Evolutionary conservation across 495 filamentous ascomycete species (phyloP).

Genomic region (Daldinia decipiens): DNA sequence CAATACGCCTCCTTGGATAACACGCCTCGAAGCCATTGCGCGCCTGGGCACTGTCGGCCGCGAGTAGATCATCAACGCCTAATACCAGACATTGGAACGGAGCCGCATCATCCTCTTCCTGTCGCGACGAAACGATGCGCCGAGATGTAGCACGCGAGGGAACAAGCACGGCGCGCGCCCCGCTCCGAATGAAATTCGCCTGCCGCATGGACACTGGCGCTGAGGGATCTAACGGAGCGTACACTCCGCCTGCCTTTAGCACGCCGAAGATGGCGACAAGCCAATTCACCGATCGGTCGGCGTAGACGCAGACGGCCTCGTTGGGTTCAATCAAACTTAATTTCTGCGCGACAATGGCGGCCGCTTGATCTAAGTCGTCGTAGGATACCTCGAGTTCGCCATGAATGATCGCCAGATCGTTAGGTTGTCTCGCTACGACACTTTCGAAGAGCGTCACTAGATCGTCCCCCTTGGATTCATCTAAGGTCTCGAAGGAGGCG

Average conservation of each 20-base stretch:
- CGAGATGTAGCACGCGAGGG: conserved; percentile 33
- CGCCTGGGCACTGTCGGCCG: background rate
- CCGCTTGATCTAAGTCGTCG: background rate
- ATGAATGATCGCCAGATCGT: background rate
- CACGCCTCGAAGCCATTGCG: background rate
- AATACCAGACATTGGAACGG: background rate
- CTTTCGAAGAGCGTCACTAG: conserved; percentile 4
- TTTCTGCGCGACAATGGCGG: background rate
- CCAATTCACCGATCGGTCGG: background rate
- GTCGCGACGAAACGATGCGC: background rate
- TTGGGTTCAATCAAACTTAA: background rate
- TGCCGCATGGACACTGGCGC: conserved; percentile 1
- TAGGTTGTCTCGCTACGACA: background rate
- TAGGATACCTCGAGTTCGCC: background rate
- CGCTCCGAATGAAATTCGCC: conserved; percentile 4
- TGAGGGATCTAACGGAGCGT: background rate
- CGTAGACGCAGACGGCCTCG: background rate
- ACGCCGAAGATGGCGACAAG: background rate
- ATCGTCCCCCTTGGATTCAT: background rate
- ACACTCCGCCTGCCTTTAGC: background rate
- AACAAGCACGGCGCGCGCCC: conserved; percentile 1
- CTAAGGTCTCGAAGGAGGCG: background rate
- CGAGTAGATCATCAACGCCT: background rate
- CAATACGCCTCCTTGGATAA: background rate
- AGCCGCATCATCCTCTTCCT: background rate